Percentiles rank a stretch among this genome's conserved stretches.
Evolutionary conservation across 257 asterid genomes (phyloP).

Genomic region (Plantago major): DNA sequence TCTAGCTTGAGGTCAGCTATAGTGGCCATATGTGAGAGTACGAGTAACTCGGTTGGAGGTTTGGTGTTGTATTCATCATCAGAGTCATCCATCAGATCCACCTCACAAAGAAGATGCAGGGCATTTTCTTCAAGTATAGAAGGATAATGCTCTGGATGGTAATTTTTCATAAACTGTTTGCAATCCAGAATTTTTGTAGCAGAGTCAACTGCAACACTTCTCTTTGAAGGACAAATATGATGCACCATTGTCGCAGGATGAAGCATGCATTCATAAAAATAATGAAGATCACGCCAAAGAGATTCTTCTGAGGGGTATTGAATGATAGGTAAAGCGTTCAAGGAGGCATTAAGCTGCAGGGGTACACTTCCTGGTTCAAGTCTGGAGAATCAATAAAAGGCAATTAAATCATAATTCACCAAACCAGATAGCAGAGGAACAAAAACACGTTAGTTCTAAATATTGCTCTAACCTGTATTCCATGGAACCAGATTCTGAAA

Average conservation of each 20-base stretch:
- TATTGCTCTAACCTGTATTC: conserved; percentile 62
- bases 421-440: neutral
- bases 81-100: conserved; percentile 57
- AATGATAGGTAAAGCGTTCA: conserved; percentile 19
- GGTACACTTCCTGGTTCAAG: conserved; percentile 66
- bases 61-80: conserved; percentile 36
- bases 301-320: conserved; percentile 59
- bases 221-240: conserved; percentile 38
- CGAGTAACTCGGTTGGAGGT: conserved; percentile 75
- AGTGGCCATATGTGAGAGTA: conserved; percentile 68
- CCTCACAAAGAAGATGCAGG: conserved; percentile 68
- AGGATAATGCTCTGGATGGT: conserved; percentile 42
- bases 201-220: conserved; percentile 39
- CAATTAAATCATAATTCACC: neutral
- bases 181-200: conserved; percentile 70
- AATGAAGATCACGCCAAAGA: conserved; percentile 60
- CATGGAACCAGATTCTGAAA: conserved; percentile 68
- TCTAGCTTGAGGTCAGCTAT: conserved; percentile 76
- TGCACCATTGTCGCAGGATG: conserved; percentile 54
- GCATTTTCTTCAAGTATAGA: conserved; percentile 31
- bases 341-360: conserved; percentile 19
- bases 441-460: neutral
- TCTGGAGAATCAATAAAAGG: conserved; percentile 31
- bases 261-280: conserved; percentile 65
- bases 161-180: conserved; percentile 86